Evolutionary conservation across 176 grass and related monocot genomes (phyloP).

Genomic region (Miscanthus lutarioriparius): DNA sequence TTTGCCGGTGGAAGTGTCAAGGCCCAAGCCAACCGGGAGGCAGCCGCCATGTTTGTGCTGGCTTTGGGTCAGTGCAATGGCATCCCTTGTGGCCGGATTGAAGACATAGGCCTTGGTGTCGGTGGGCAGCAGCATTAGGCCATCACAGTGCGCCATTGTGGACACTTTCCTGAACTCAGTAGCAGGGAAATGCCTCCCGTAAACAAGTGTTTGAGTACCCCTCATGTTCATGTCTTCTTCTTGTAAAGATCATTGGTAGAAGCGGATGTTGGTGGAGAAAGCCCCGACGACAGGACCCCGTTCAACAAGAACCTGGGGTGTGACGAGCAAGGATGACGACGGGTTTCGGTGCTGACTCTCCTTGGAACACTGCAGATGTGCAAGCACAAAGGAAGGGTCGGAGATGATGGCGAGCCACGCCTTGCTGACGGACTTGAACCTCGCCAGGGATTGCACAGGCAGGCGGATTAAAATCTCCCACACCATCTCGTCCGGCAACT

Average conservation of each 20-base stretch:
- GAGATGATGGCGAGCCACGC: not conserved
- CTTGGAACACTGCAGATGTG: constrained; percentile 5
- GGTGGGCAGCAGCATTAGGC: constrained; percentile 1
- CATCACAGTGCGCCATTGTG: constrained; percentile 11
- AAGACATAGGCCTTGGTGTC: not conserved
- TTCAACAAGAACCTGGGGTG: not conserved
- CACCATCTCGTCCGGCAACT: not conserved
- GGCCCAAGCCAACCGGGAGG: not conserved
- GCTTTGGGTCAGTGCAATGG: not conserved
- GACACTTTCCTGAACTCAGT: not conserved
- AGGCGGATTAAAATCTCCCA: not conserved
- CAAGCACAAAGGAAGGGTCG: not conserved
- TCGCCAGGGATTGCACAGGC: not conserved
- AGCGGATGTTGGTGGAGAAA: not conserved
- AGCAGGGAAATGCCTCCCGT: not conserved
- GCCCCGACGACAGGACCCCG: too few relatives aligned
- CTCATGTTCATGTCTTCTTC: not conserved
- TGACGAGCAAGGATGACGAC: constrained; percentile 6
- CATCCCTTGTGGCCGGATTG: constrained; percentile 31
- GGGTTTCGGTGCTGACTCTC: not conserved
- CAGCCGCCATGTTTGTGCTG: not conserved
- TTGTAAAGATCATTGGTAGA: constrained; percentile 7
- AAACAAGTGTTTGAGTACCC: not conserved
- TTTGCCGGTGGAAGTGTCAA: not conserved
- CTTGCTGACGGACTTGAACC: not conserved